A percentile compares a stretch with the other conserved stretches of the same genome.
Conservation (phyloP, 441 rosid genomes). For the Populus hybrid region DNA sequence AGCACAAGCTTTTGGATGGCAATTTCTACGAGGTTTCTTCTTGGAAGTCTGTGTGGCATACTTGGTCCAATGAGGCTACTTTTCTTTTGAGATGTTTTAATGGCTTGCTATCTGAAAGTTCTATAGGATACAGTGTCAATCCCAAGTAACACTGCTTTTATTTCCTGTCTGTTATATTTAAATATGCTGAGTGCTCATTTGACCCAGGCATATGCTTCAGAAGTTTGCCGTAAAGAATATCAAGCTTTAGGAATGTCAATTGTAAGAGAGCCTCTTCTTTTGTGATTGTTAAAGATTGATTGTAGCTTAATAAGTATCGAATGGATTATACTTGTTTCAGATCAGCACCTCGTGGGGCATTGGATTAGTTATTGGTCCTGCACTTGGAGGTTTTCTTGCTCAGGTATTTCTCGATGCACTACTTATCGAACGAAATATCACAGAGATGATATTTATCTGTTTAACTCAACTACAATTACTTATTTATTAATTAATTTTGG, state of each 20-base stretch:
- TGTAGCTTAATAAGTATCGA: neutral
- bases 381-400: constrained; percentile 53
- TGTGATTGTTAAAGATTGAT: neutral
- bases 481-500: neutral
- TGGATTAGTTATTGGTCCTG: constrained; percentile 52
- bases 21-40: constrained; percentile 28
- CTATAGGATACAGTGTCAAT: neutral
- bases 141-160: neutral
- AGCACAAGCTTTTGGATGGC: constrained; percentile 34
- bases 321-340: constrained; percentile 17
- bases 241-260: constrained; percentile 49
- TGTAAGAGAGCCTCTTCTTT: constrained; percentile 22
- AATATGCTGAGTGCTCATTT: neutral
- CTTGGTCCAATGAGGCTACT: constrained; percentile 34
- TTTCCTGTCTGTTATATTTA: neutral
- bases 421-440: neutral
- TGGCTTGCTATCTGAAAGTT: neutral
- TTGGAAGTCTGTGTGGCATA: constrained; percentile 27
- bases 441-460: neutral
- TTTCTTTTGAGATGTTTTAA: neutral
- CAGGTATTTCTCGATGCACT: constrained; percentile 30
- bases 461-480: neutral
- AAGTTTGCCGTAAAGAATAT: constrained; percentile 41
- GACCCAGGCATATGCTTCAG: constrained; percentile 51
- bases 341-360: constrained; percentile 53